These are phyloP conservation scores for Beverwykella pulmonaria DNA, from an alignment of 495 filamentous ascomycete species.

Conservation along the genomic window DNA sequence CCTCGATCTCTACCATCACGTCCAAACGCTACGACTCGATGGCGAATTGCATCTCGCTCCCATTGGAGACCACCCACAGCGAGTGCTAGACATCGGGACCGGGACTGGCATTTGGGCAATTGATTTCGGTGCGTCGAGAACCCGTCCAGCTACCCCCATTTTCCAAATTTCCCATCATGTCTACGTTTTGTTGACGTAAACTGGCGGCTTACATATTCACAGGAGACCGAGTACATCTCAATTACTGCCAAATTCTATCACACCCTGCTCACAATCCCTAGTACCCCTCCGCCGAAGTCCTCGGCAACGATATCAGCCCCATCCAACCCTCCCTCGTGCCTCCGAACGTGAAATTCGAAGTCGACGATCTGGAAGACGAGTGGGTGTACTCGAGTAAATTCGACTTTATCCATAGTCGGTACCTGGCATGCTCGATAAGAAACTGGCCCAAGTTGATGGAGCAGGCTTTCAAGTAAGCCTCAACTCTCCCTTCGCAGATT, in stretches of 20 bases:
- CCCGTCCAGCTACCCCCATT: background rate
- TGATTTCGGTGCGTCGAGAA: constrained; percentile 24
- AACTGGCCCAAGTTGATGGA: constrained; percentile 49
- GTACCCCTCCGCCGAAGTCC: constrained; percentile 28
- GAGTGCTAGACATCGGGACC: constrained; percentile 35
- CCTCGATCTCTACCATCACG: constrained; percentile 55
- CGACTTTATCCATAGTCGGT: constrained; percentile 61
- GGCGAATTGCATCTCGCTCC: constrained; percentile 32
- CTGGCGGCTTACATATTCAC: constrained; percentile 10
- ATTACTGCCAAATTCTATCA: constrained; percentile 49
- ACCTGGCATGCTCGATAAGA: constrained; percentile 53
- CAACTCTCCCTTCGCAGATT: background rate
- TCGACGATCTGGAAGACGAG: constrained; percentile 35
- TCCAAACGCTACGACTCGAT: constrained; percentile 23
- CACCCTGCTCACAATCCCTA: constrained; percentile 47
- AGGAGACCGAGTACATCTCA: constrained; percentile 30
- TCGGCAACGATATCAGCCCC: constrained; percentile 36
- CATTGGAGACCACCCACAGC: constrained; percentile 20
- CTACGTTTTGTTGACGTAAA: background rate
- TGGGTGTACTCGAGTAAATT: constrained; percentile 49
- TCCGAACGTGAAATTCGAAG: constrained; percentile 37
- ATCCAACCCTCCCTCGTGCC: constrained; percentile 36
- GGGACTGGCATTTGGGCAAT: constrained; percentile 39
- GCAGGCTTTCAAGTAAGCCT: constrained; percentile 42
- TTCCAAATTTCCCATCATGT: background rate